A percentile compares a stretch with the other conserved stretches of the same genome.
Conservation (phyloP, 225 moss, liverwort and hornwort genomes). For the Physcomitrellopsis africana region DNA sequence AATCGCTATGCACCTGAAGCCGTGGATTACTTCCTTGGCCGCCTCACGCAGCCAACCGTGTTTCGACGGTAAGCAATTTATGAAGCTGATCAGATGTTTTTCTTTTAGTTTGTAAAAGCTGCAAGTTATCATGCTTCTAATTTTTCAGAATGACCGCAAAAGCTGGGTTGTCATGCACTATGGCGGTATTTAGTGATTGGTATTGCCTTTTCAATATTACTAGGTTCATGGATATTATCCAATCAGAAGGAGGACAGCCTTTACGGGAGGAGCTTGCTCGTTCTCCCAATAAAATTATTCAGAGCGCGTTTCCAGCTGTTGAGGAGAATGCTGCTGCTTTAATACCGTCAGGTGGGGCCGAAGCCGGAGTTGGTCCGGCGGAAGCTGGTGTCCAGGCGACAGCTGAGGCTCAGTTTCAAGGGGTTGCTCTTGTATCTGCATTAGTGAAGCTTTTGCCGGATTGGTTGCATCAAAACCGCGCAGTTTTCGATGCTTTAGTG, state of each 20-base stretch:
- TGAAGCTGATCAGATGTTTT: constrained; percentile 19
- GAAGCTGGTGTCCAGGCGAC: constrained; percentile 64
- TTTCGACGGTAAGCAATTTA: constrained; percentile 76
- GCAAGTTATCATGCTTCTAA: background rate
- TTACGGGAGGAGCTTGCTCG: constrained; percentile 95
- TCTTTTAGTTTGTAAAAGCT: constrained; percentile 18
- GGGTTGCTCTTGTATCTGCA: constrained; percentile 86
- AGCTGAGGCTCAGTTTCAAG: constrained; percentile 96
- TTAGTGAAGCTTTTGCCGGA: constrained; percentile 90
- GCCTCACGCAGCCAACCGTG: constrained; percentile 86
- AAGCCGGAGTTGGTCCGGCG: constrained; percentile 62
- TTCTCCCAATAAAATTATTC: constrained; percentile 82
- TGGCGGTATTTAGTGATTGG: constrained; percentile 25
- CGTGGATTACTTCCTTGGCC: constrained; percentile 94
- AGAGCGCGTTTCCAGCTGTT: constrained; percentile 66
- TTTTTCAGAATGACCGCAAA: background rate
- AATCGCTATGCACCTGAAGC: constrained; percentile 97
- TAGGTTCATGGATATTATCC: constrained; percentile 96
- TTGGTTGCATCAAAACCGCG: constrained; percentile 86
- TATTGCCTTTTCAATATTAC: constrained; percentile 24
- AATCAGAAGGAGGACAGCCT: constrained; percentile 87
- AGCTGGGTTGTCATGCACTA: constrained; percentile 5
- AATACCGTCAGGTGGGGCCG: constrained; percentile 53
- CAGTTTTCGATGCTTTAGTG: constrained; percentile 93
- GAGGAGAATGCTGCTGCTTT: constrained; percentile 63